Evolutionary conservation across 768 basidiomycete species (phyloP).

Genomic region (Galerina marginata): DNA sequence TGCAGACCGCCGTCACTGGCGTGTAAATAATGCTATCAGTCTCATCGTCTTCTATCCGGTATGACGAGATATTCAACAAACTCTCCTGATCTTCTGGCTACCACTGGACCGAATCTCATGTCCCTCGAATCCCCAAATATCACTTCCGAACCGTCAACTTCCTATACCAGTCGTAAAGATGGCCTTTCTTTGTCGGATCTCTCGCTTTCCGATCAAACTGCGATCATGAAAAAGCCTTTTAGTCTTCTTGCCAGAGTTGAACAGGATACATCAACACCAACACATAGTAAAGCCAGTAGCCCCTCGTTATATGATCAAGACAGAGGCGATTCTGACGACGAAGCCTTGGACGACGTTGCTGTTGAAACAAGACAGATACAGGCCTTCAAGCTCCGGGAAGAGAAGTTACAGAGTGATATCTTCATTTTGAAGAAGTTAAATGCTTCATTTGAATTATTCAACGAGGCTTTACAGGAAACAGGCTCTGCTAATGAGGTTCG

Average conservation of each 20-base stretch:
- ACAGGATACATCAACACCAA: slow-evolving; percentile 20
- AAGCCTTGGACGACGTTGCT: slow-evolving; percentile 12
- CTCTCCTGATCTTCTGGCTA: too few relatives aligned
- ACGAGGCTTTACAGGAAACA: slow-evolving; percentile 67
- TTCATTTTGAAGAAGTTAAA: slow-evolving; percentile 78
- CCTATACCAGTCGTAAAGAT: too few relatives aligned
- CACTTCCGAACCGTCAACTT: too few relatives aligned
- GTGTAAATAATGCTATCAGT: too few relatives aligned
- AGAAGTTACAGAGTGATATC: slow-evolving; percentile 76
- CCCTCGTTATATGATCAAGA: slow-evolving; percentile 1
- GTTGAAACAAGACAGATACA: slow-evolving; percentile 17
- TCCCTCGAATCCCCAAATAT: too few relatives aligned
- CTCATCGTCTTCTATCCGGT: too few relatives aligned
- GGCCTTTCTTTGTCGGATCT: slow-evolving; percentile 27
- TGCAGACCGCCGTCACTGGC: too few relatives aligned
- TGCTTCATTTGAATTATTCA: slow-evolving; percentile 67
- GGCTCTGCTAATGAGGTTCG: slow-evolving; percentile 75
- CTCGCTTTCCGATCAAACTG: slow-evolving; percentile 34
- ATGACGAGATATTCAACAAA: too few relatives aligned
- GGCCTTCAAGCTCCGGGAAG: slow-evolving; percentile 50
- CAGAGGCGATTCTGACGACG: neutral
- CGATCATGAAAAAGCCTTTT: slow-evolving; percentile 29
- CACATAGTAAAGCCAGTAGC: slow-evolving; percentile 6
- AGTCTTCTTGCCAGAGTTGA: slow-evolving; percentile 27
- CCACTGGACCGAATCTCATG: too few relatives aligned